These are phyloP conservation scores for Vitis vinifera DNA, from an alignment of 164 flowering plant genomes.

Conservation along the genomic window DNA sequence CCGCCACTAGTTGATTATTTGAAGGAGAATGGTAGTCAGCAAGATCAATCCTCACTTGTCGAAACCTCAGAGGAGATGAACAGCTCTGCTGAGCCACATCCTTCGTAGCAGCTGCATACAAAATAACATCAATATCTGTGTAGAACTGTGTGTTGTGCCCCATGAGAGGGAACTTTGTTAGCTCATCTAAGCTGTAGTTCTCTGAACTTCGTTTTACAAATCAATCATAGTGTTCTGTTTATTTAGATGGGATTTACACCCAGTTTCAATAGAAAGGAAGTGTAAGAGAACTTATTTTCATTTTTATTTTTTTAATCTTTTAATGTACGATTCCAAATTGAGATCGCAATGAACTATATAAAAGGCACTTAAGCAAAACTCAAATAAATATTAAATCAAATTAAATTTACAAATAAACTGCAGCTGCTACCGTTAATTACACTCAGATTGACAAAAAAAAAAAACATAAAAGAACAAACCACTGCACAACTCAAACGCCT, in stretches of 20 bases:
- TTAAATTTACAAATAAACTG: conserved; percentile 7
- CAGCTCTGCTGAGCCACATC: conserved; percentile 8
- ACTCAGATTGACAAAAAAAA: conserved; percentile 4
- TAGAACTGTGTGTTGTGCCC: conserved; percentile 4
- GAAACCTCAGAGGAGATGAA: conserved; percentile 13
- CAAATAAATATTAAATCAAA: background rate
- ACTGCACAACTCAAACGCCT: background rate
- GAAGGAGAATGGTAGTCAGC: background rate
- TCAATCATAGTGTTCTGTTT: background rate
- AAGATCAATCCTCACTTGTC: conserved; percentile 5
- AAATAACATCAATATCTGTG: background rate
- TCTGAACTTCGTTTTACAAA: background rate
- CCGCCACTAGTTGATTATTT: no score
- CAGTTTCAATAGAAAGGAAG: background rate
- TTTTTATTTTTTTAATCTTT: background rate
- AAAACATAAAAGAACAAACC: no score
- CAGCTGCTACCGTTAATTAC: conserved; percentile 6
- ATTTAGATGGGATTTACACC: background rate
- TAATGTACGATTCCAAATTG: background rate
- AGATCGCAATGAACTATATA: background rate
- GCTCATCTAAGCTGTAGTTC: background rate
- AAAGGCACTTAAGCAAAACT: background rate
- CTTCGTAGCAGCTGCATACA: conserved; percentile 16
- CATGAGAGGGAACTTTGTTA: background rate
- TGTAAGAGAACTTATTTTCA: background rate